A percentile compares a stretch with the other conserved stretches of the same genome.
These are phyloP conservation scores for Solanum appendiculatum DNA, from an alignment of 257 asterid species.

Conservation along the genomic window DNA sequence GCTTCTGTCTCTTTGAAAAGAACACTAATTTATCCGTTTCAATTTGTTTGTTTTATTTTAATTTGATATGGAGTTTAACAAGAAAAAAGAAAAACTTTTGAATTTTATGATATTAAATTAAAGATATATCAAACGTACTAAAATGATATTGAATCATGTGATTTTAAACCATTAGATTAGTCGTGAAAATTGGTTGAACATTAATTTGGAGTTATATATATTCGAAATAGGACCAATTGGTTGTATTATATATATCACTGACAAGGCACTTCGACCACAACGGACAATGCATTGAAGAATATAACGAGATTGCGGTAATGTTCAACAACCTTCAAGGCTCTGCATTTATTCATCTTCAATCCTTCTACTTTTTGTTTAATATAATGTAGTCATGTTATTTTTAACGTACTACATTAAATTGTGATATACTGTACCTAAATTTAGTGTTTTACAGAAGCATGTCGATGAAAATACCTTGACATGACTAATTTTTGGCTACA, in stretches of 20 bases:
- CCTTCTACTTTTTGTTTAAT: constrained; percentile 32
- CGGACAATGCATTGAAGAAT: constrained; percentile 37
- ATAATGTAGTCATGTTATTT: not conserved
- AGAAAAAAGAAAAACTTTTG: too few species aligned
- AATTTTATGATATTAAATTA: too few species aligned
- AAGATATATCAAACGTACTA: too few species aligned
- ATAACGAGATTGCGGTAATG: constrained; percentile 24
- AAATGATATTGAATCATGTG: too few species aligned
- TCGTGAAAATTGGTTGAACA: not conserved
- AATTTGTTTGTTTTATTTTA: too few species aligned
- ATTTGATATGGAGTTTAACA: too few species aligned
- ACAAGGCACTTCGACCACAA: constrained; percentile 13
- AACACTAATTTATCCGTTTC: not conserved
- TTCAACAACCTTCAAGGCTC: constrained; percentile 43
- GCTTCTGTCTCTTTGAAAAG: not conserved
- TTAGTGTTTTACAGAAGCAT: not conserved
- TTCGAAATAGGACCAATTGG: constrained; percentile 72
- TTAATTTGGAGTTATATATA: not conserved
- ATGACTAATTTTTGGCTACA: not conserved
- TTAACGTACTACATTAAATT: not conserved
- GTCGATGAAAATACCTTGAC: not conserved
- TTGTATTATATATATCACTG: constrained; percentile 40
- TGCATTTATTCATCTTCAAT: constrained; percentile 18
- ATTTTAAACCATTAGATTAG: too few species aligned
- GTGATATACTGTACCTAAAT: not conserved